phyloP scores from a whole-genome alignment of 2,329 filamentous ascomycete species.

The Nothopassalora personata region DNA sequence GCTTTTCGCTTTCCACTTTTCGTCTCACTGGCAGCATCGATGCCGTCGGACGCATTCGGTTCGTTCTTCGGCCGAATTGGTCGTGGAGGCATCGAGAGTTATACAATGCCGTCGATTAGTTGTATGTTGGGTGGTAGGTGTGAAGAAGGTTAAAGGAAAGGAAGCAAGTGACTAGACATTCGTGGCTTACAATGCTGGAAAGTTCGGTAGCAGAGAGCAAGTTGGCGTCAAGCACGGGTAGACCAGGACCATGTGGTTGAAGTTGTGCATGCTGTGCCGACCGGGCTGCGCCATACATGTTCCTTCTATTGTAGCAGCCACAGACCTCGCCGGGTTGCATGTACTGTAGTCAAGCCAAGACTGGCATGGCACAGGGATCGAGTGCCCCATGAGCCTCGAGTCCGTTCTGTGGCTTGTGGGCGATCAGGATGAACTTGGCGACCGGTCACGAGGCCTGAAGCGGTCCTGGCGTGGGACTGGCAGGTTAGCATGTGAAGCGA shows the following conservation, averaged over 20 bases:
- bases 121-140: not conserved
- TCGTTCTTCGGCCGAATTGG: constrained; percentile 32
- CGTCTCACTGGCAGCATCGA: constrained; percentile 22
- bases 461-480: not conserved
- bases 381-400: constrained; percentile 10
- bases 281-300: constrained; percentile 12
- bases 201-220: constrained; percentile 10
- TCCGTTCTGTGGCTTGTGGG: constrained; percentile 7
- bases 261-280: constrained; percentile 4
- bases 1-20: constrained; percentile 33
- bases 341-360: constrained; percentile 5
- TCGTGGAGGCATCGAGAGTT: constrained; percentile 28
- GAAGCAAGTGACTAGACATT: constrained; percentile 5
- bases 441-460: not conserved
- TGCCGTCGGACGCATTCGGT: constrained; percentile 17
- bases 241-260: constrained; percentile 1
- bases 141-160: constrained; percentile 1
- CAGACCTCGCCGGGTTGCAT: not conserved
- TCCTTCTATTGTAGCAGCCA: constrained; percentile 13
- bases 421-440: constrained; percentile 8
- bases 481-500: constrained; percentile 4
- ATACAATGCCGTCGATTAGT: constrained; percentile 3
- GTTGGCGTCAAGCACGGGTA: constrained; percentile 6
- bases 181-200: constrained; percentile 16
- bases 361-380: constrained; percentile 12